Evolutionary conservation across 768 basidiomycete species (phyloP).

Genomic region (Termitomyces sp.): DNA sequence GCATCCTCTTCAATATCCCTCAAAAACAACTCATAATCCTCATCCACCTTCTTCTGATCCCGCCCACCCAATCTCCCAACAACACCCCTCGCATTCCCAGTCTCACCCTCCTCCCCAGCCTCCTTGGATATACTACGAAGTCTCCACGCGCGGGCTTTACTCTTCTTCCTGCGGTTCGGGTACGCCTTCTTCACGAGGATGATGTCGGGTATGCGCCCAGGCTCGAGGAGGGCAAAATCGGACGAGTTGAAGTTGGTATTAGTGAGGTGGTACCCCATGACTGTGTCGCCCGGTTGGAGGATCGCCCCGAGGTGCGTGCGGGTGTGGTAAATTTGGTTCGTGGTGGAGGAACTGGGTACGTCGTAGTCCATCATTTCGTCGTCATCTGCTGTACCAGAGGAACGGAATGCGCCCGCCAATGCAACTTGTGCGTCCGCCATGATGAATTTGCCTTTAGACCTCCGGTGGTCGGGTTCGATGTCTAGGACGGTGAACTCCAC

Average conservation of each 20-base stretch:
- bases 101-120: conserved; percentile 82
- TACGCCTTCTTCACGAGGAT: conserved; percentile 95
- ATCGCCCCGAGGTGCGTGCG: conserved; percentile 91
- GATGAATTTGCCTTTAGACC: conserved; percentile 70
- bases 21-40: conserved; percentile 96
- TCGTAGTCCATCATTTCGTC: conserved; percentile 63
- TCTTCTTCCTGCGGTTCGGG: conserved; percentile 91
- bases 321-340: conserved; percentile 87
- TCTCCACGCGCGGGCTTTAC: conserved; percentile 79
- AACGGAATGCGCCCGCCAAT: conserved; percentile 74
- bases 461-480: conserved; percentile 71
- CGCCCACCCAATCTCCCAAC: conserved; percentile 87
- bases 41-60: conserved; percentile 89
- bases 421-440: conserved; percentile 86
- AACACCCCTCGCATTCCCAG: conserved; percentile 74
- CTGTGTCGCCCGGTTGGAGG: conserved; percentile 93
- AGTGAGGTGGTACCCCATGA: conserved; percentile 85
- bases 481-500: conserved; percentile 95
- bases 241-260: conserved; percentile 93
- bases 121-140: conserved; percentile 92
- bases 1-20: conserved; percentile 93
- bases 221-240: conserved; percentile 66
- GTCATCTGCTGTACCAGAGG: conserved; percentile 27
- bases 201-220: conserved; percentile 79
- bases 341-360: conserved; percentile 44